phyloP scores from a whole-genome alignment of 441 rosid species.

The Raphanus hybrid region DNA sequence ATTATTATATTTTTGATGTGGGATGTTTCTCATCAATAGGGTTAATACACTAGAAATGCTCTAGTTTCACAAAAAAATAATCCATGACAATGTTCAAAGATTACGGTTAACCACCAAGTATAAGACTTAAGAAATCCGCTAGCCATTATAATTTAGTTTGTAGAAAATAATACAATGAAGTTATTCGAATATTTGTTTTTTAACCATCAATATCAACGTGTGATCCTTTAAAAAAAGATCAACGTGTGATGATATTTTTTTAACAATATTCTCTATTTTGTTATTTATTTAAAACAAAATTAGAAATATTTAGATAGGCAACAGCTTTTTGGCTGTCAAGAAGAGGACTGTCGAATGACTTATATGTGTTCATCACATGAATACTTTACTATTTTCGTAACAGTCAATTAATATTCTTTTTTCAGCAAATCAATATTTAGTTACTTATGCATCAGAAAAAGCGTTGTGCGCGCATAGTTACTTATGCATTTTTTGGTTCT shows the following conservation, averaged over 20 bases:
- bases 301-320: slow-evolving; percentile 25
- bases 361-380: slow-evolving; percentile 39
- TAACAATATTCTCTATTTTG: background rate
- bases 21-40: too few species aligned
- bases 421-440: slow-evolving; percentile 10
- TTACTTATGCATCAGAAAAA: too few species aligned
- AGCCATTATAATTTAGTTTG: too few species aligned
- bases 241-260: background rate
- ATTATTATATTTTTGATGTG: too few species aligned
- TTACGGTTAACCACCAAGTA: background rate
- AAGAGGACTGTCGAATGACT: slow-evolving; percentile 36
- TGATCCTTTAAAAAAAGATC: background rate
- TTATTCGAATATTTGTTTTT: background rate
- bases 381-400: slow-evolving; percentile 33
- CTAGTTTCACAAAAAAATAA: too few species aligned
- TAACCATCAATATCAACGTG: slow-evolving; percentile 7
- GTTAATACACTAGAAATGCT: too few species aligned
- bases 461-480: background rate
- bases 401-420: slow-evolving; percentile 3
- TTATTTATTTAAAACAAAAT: slow-evolving; percentile 15
- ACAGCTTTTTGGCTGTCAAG: slow-evolving; percentile 43
- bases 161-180: background rate
- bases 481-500: background rate
- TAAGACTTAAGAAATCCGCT: background rate
- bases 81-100: background rate